Conservation (phyloP, 352 stramenopile species). For the Globisporangium cylindrosporum region DNA sequence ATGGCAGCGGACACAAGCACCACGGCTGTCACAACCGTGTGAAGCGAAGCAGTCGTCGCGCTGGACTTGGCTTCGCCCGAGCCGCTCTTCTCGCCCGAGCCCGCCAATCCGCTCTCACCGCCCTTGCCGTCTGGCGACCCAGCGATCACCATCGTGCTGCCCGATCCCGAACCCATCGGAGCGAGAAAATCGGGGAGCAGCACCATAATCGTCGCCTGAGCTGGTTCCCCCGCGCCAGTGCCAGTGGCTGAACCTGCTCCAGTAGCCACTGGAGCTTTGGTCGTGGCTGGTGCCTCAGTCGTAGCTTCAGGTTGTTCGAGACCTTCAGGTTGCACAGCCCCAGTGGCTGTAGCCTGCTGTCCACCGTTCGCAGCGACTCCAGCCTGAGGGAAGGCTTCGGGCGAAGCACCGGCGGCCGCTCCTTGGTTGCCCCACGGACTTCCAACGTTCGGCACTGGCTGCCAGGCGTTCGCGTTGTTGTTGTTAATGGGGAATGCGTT, state of each 20-base stretch:
- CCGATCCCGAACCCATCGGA: conserved; percentile 31
- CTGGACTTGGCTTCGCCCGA: neutral
- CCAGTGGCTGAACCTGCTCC: conserved; percentile 1
- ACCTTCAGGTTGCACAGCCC: neutral
- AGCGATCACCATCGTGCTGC: conserved; percentile 41
- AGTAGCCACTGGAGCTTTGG: neutral
- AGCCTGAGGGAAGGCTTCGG: conserved; percentile 11
- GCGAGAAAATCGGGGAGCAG: conserved; percentile 50
- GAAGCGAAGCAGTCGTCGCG: neutral
- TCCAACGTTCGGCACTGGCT: conserved; percentile 22
- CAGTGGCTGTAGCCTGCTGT: neutral
- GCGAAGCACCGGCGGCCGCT: neutral
- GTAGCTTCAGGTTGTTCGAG: conserved; percentile 14
- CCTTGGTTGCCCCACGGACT: conserved; percentile 15
- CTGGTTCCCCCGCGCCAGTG: conserved; percentile 10
- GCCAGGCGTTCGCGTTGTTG: conserved; percentile 22
- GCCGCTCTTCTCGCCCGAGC: conserved; percentile 19
- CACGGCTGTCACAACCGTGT: neutral
- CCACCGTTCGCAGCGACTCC: neutral
- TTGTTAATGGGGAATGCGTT: conserved; percentile 5
- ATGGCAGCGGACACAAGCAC: neutral
- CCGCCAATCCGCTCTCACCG: conserved; percentile 19
- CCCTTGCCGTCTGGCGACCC: conserved; percentile 22
- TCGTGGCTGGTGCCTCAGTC: conserved; percentile 18
- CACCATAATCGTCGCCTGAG: conserved; percentile 55